These are phyloP conservation scores for Globisporangium spiculum DNA, from an alignment of 352 stramenopile species.

Conservation along the genomic window DNA sequence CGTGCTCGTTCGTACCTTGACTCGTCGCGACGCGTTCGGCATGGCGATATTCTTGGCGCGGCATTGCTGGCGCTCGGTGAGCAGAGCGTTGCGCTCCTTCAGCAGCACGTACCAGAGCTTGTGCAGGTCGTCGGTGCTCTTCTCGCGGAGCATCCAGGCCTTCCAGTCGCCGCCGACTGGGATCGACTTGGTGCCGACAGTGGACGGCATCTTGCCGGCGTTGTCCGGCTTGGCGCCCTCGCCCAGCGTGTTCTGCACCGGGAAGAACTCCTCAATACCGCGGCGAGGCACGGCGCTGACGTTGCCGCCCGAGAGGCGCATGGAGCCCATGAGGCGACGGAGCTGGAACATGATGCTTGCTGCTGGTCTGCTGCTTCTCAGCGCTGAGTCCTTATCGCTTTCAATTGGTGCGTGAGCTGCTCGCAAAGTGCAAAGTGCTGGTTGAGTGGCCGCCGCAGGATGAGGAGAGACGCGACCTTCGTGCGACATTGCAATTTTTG, in stretches of 20 bases:
- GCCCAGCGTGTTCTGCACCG: constrained; percentile 42
- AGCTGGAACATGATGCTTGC: constrained; percentile 61
- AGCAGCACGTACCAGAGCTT: constrained; percentile 98
- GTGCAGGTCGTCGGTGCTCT: constrained; percentile 98
- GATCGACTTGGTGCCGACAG: constrained; percentile 53
- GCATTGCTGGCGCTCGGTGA: constrained; percentile 91
- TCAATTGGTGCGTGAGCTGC: background rate
- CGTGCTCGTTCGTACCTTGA: constrained; percentile 33
- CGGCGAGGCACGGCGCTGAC: constrained; percentile 37
- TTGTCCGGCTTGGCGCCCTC: constrained; percentile 54
- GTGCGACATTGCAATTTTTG: constrained; percentile 47
- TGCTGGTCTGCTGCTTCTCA: background rate
- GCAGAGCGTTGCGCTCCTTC: constrained; percentile 97
- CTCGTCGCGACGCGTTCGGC: constrained; percentile 73
- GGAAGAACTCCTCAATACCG: constrained; percentile 77
- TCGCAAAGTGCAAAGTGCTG: background rate
- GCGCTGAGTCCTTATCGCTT: background rate
- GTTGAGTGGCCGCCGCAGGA: constrained; percentile 5
- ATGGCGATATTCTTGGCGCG: constrained; percentile 74
- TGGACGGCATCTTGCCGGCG: constrained; percentile 58
- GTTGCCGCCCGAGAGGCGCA: constrained; percentile 42
- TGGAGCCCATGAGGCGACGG: constrained; percentile 61
- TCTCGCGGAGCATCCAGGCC: constrained; percentile 94
- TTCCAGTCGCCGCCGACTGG: constrained; percentile 92
- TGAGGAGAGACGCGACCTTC: constrained; percentile 4